Evolutionary conservation across 345 rosid genomes (phyloP), one percentile per base, ranked within the genome.

Genomic region (Eutrema yunnanense): DNA sequence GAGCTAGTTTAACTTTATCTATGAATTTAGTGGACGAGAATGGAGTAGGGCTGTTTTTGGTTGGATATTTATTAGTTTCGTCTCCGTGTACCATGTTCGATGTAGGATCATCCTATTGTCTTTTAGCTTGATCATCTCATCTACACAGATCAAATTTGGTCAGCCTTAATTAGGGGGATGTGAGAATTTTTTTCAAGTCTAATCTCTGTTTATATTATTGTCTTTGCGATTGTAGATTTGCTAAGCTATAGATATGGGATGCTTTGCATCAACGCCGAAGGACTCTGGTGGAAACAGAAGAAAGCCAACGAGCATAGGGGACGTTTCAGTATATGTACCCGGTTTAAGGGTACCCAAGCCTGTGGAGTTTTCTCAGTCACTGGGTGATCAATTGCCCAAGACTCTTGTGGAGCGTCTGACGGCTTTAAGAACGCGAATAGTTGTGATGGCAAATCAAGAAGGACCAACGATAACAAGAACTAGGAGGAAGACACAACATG

Each of bases 371-470:
- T 86, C 88, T 71, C 85, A 76, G 67, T 77, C 90, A 11, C 87
- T 96, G 9, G 92, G 90, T 46, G 88, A 81, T 71, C 84, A 82
- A 64, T 64, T 96, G 83, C 85, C 97, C 0, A 89, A 82, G 85
- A 85, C 71, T 79, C 78, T 88, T 73, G 85, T 86, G 2, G 98
- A 92, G 73, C 90, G 92, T 49, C 76, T 96, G 71, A 80, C 94
- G 41, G 97, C 97, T 62, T 80, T 92, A 67, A 86, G 98, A 83
- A 90, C 94, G 34, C 92, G 98, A 37, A 85, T 96, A 37, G 98
- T 92, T 44, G 96, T 92, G 67, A 96, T 96, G 98, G 98, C 97
- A 30, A 87, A 86, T 36, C 99, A 96, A 84, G 98, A 96, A 87
- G 97, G 87, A 43, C 97, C 99, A 32, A 96, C 98, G 32, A 83